These are phyloP conservation scores for Daldinia bambusicola DNA, from an alignment of 495 filamentous ascomycete genomes.

Conservation along the genomic window DNA sequence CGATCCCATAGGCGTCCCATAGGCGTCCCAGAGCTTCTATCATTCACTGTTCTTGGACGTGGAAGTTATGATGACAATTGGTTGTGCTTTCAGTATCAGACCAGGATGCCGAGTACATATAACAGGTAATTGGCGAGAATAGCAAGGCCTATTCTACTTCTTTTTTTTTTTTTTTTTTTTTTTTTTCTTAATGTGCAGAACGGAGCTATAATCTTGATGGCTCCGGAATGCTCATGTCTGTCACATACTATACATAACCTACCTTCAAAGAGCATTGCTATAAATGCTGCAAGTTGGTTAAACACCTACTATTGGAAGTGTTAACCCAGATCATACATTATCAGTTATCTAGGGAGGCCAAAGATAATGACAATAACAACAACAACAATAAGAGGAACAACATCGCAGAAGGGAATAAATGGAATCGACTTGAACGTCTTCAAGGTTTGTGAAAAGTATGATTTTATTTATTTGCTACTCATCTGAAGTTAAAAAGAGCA, in stretches of 20 bases:
- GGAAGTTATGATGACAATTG: background rate
- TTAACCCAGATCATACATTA: background rate
- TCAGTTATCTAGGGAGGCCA: background rate
- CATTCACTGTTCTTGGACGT: background rate
- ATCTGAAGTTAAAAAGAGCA: slow-evolving; percentile 12
- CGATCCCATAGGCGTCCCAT: background rate
- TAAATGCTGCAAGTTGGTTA: slow-evolving; percentile 1
- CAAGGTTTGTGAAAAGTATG: slow-evolving; percentile 18
- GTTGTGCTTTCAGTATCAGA: background rate
- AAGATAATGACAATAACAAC: background rate
- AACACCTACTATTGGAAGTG: background rate
- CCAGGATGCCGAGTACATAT: background rate
- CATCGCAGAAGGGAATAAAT: background rate
- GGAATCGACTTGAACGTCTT: background rate
- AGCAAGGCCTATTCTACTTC: background rate
- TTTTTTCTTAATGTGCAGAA: slow-evolving; percentile 9
- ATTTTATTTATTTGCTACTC: background rate
- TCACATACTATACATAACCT: background rate
- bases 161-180: too few relatives aligned
- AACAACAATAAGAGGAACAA: too few relatives aligned
- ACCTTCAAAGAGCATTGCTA: background rate
- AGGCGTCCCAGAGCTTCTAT: background rate
- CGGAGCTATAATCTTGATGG: slow-evolving; percentile 1
- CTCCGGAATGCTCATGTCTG: background rate
- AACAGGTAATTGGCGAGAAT: background rate